Evolutionary conservation across 768 basidiomycete genomes (phyloP).

Genomic region (Rhodotorula kratochvilovae): DNA sequence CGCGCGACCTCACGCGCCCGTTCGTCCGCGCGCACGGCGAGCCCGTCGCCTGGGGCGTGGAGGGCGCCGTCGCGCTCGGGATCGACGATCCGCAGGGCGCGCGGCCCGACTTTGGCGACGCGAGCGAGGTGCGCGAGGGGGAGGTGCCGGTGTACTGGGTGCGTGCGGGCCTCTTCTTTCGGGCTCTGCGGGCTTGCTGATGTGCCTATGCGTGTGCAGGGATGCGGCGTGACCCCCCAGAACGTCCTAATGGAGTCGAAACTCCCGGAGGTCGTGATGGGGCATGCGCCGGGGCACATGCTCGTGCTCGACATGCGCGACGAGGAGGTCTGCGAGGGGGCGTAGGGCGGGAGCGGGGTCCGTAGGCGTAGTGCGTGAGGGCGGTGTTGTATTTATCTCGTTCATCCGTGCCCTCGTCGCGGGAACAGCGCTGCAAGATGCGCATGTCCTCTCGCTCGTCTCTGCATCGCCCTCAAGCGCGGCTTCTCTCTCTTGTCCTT

Average conservation of each 20-base stretch:
- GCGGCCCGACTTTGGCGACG: conserved; percentile 42
- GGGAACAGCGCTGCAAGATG: no score
- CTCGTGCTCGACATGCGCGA: conserved; percentile 39
- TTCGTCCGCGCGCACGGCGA: conserved; percentile 43
- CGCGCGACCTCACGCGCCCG: conserved; percentile 36
- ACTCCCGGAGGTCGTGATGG: conserved; percentile 33
- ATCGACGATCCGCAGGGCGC: conserved; percentile 28
- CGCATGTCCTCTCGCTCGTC: no score
- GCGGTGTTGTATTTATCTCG: no score
- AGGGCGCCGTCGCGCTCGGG: conserved; percentile 39
- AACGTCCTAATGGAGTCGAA: conserved; percentile 38
- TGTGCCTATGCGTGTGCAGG: no score
- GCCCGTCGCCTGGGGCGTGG: conserved; percentile 41
- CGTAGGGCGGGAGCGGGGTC: not conserved
- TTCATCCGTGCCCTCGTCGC: no score
- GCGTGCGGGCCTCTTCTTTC: conserved; percentile 17
- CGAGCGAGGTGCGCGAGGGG: conserved; percentile 38
- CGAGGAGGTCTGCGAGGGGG: conserved; percentile 36
- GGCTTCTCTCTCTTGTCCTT: no score
- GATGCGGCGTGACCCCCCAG: conserved; percentile 26
- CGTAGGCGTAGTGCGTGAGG: no score
- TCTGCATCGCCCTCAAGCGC: no score
- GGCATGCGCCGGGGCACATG: conserved; percentile 44
- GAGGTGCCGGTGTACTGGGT: conserved; percentile 46
- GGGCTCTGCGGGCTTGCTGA: not conserved